Evolutionary conservation across 495 filamentous ascomycete genomes (phyloP).

Genomic region (Immersiella caudata): DNA sequence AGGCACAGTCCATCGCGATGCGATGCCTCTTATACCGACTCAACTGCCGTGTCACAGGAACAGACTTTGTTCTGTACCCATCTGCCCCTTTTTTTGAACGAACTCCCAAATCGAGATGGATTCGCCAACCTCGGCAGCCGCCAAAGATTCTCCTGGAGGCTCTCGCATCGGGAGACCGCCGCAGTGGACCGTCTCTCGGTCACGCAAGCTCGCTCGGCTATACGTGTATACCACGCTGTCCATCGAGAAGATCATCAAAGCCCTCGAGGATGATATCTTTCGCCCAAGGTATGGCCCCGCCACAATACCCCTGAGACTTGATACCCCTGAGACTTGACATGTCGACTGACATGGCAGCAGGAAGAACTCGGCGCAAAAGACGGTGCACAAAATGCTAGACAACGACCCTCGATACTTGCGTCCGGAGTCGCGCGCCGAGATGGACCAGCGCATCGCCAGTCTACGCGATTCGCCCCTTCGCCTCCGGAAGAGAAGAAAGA

Average conservation of each 20-base stretch:
- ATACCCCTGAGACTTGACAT: too few species aligned
- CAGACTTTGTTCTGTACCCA: background rate
- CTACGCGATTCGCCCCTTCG: constrained; percentile 31
- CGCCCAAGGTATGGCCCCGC: constrained; percentile 38
- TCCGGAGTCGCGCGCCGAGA: constrained; percentile 48
- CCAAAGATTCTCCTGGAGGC: constrained; percentile 24
- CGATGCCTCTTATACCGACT: background rate
- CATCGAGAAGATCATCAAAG: constrained; percentile 47
- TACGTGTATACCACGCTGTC: constrained; percentile 50
- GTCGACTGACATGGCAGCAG: constrained; percentile 28
- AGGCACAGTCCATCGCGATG: background rate
- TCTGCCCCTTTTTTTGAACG: background rate
- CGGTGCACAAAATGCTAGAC: constrained; percentile 49
- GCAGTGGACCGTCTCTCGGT: constrained; percentile 48
- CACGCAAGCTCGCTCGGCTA: constrained; percentile 47
- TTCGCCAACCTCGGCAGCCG: background rate
- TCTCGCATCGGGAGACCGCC: constrained; percentile 48
- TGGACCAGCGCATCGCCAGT: constrained; percentile 42
- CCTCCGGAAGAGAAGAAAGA: constrained; percentile 15
- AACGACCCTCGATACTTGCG: constrained; percentile 52
- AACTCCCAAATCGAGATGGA: background rate
- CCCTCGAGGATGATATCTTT: constrained; percentile 48
- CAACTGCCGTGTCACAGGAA: background rate
- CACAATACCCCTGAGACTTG: background rate
- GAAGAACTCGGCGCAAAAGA: constrained; percentile 53